Evolutionary conservation across 2,329 filamentous ascomycete genomes (phyloP), one percentile per base, ranked within the genome.

Genomic region (Pseudogymnoascus destructans): DNA sequence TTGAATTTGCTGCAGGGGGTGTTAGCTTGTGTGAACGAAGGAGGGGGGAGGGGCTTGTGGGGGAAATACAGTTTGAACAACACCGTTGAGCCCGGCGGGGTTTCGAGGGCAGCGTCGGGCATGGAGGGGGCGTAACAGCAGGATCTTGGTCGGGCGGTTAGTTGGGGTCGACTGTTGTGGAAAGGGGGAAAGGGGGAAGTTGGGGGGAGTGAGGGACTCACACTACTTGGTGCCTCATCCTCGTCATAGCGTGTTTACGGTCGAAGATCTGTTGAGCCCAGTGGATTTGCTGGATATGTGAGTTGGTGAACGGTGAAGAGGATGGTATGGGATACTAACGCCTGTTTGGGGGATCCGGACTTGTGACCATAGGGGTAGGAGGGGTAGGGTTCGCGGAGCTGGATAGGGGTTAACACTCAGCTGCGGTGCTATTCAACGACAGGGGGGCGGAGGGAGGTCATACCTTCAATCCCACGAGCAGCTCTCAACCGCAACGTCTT

Each of bases 251-350:
- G 36, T 80, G 69, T 0, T 77, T 77, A 17, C 77, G 71, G 0
- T 77, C 77, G 62, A 84, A 84, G 21, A 84, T 80, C 38, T 78
- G 74, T 63, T 82, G 76, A 5, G 80, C 79, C 81, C 81, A 85
- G 64, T 84, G 80, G 3, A 73, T 69, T 55, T 70, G 71, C 78
- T 82, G 46, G 33, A 2, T 58, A 60, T 57, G 60, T 65, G 42
- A 63, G 60, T 49, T 55, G 60, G 57, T 54, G 21, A 19, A 32
- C 59, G 55, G 23, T 52, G 58, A 57, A n/a, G n/a, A n/a, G n/a
- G n/a, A n/a, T n/a, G n/a, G n/a, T n/a, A n/a, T n/a, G n/a, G n/a
- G 52, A 32, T 52, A 52, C 52, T 57, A 60, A 69, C 67, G 63
- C 68, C 66, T n/a, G 13, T 4, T 15, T 35, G 33, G 13, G 6